Percentiles rank a stretch among this genome's conserved stretches.
Conservation (phyloP, 352 stramenopile species). For the Pythium dissotocum region DNA sequence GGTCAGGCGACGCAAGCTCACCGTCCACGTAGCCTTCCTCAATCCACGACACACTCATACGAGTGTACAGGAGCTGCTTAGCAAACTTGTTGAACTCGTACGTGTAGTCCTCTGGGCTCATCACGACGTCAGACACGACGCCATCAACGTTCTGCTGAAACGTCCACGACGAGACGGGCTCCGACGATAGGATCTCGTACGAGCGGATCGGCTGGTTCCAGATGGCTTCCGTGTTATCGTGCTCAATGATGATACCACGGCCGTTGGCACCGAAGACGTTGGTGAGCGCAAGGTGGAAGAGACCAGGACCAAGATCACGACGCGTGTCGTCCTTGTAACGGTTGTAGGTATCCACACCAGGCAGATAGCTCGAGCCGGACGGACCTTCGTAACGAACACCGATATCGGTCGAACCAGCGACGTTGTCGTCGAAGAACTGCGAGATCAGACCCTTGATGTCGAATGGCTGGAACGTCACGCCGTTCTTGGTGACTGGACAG, state of each 20-base stretch:
- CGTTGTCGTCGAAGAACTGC: conserved; percentile 27
- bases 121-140: conserved; percentile 4
- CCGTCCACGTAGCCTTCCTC: conserved; percentile 55
- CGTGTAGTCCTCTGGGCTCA: conserved; percentile 6
- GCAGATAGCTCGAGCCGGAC: neutral
- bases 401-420: conserved; percentile 13
- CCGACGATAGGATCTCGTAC: conserved; percentile 22
- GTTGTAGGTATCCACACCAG: conserved; percentile 11
- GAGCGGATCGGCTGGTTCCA: conserved; percentile 30
- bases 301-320: conserved; percentile 22
- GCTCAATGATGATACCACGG: conserved; percentile 25
- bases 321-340: conserved; percentile 20
- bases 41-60: conserved; percentile 59
- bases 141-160: conserved; percentile 14
- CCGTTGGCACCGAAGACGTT: conserved; percentile 22
- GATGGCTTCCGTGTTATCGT: conserved; percentile 20
- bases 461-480: conserved; percentile 27
- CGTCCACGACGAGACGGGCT: conserved; percentile 4
- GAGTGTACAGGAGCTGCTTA: conserved; percentile 54
- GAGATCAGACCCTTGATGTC: conserved; percentile 43
- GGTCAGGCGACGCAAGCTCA: conserved; percentile 41
- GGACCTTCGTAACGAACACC: conserved; percentile 21
- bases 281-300: conserved; percentile 29
- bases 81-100: conserved; percentile 68
- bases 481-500: conserved; percentile 27